phyloP scores from a whole-genome alignment of 495 filamentous ascomycete genomes.

The Cryomyces antarcticus region DNA sequence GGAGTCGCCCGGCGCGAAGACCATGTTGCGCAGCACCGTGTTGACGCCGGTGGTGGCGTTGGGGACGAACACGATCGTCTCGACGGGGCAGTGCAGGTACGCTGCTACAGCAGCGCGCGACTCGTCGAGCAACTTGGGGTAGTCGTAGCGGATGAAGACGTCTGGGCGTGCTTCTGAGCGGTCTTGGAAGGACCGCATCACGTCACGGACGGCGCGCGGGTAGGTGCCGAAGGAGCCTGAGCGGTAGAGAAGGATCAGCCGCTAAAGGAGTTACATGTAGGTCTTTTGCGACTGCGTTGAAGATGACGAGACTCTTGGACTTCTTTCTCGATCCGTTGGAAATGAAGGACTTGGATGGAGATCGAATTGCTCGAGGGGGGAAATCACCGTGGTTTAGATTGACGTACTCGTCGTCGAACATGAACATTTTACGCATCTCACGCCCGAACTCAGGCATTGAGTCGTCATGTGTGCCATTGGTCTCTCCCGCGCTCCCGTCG shows the following conservation, averaged over 20 bases:
- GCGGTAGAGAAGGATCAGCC: background rate
- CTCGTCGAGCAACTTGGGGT: slow-evolving; percentile 35
- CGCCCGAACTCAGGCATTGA: slow-evolving; percentile 26
- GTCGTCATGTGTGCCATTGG: too few relatives aligned
- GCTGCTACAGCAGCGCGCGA: slow-evolving; percentile 42
- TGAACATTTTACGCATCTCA: slow-evolving; percentile 47
- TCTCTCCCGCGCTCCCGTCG: too few relatives aligned
- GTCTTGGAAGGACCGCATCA: slow-evolving; percentile 36
- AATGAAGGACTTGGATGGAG: background rate
- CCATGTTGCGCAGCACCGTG: slow-evolving; percentile 55
- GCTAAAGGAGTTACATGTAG: too few relatives aligned
- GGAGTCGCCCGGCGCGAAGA: slow-evolving; percentile 21
- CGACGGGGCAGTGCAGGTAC: slow-evolving; percentile 36
- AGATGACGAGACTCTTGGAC: too few relatives aligned
- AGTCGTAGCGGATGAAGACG: slow-evolving; percentile 45
- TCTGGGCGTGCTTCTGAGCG: slow-evolving; percentile 45
- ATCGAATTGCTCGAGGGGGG: background rate
- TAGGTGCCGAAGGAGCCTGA: slow-evolving; percentile 64
- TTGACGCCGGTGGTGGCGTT: slow-evolving; percentile 71
- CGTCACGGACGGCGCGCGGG: slow-evolving; percentile 36
- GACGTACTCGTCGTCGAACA: slow-evolving; percentile 42
- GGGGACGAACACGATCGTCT: slow-evolving; percentile 53
- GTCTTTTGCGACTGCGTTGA: too few relatives aligned
- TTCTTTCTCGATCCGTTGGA: too few relatives aligned
- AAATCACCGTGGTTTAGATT: slow-evolving; percentile 67